Evolutionary conservation across 192 early-diverging fungal species (phyloP), one percentile per base, ranked within the genome.

Genomic region (Dissophora globulifera): DNA sequence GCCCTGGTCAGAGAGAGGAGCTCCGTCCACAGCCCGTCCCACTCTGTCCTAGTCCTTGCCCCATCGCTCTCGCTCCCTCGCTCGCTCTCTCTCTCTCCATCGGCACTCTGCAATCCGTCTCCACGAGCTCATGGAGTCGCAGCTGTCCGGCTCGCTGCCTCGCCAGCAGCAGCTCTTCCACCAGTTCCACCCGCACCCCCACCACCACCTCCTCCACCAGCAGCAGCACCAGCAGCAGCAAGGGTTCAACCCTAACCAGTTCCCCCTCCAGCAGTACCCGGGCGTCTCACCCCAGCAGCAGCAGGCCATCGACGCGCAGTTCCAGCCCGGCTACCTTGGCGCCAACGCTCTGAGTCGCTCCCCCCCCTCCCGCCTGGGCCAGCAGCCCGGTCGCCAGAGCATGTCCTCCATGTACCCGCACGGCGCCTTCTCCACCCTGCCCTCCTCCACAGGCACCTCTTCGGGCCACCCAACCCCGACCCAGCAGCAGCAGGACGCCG

Each of bases 391-490:
- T 52, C 66, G 66, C 3, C 66, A 58, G 29, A 68, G 66, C 27
- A 3, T 43, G n/a, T 41, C 55, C 23, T 41, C 55, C 23, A 32
- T 43, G 38, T 58, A 41, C 47, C 31, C 56, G 4, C 17, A 22
- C 17, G 54, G 49, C 22, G 19, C 41, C 3, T 57, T 61, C 26
- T 33, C 43, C 1, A 51, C 22, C 20, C 22, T 49, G 10, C 38
- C 58, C 4, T 50, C 59, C 11, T 29, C 43, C 10, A n/a, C n/a
- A n/a, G 58, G 53, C 17, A 31, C 69, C 0, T 49, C 54, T 13
- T 58, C 59, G 2, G 60, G 45, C 4, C 53, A 62, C 29, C 69
- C 62, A 16, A 49, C 69, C 6, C 60, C 58, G 4, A 63, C 43
- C 47, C 69, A 62, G 26, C 30, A 53, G n/a, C 62, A 30, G 27